Conservation (phyloP, 2,329 filamentous ascomycete species). For the Aspergillus candidus region DNA sequence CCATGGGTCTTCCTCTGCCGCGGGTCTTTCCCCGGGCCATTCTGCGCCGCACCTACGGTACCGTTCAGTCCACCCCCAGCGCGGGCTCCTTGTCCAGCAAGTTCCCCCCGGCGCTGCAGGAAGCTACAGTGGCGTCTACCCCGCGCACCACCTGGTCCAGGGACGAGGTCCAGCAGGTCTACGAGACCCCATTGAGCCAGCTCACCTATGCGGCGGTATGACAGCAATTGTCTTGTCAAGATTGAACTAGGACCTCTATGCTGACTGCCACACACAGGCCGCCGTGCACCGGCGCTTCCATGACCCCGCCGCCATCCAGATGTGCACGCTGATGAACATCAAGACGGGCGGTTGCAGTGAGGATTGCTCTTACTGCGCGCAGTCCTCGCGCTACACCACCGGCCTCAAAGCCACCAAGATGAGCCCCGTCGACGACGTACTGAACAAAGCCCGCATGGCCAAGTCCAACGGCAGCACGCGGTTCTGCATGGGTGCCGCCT, state of each 20-base stretch:
- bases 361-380: constrained; percentile 89
- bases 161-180: constrained; percentile 74
- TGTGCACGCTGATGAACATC: constrained; percentile 95
- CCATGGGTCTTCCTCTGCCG: constrained; percentile 25
- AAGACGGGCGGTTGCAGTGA: constrained; percentile 90
- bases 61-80: constrained; percentile 32
- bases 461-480: constrained; percentile 79
- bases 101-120: constrained; percentile 29
- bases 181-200: constrained; percentile 74
- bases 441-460: constrained; percentile 69
- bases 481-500: constrained; percentile 93
- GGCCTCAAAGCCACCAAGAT: constrained; percentile 75
- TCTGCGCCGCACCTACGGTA: constrained; percentile 32
- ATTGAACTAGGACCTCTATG: background rate
- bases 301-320: constrained; percentile 74
- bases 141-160: constrained; percentile 72
- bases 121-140: constrained; percentile 30
- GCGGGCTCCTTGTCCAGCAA: constrained; percentile 25
- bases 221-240: constrained; percentile 21
- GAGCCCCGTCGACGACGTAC: constrained; percentile 71
- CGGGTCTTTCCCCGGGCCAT: constrained; percentile 25
- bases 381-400: constrained; percentile 73
- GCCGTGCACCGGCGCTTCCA: constrained; percentile 79
- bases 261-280: constrained; percentile 47
- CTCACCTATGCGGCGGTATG: constrained; percentile 65